Evolutionary conservation across 805 yeast species (phyloP).

Genomic region (Ogataea minuta): DNA sequence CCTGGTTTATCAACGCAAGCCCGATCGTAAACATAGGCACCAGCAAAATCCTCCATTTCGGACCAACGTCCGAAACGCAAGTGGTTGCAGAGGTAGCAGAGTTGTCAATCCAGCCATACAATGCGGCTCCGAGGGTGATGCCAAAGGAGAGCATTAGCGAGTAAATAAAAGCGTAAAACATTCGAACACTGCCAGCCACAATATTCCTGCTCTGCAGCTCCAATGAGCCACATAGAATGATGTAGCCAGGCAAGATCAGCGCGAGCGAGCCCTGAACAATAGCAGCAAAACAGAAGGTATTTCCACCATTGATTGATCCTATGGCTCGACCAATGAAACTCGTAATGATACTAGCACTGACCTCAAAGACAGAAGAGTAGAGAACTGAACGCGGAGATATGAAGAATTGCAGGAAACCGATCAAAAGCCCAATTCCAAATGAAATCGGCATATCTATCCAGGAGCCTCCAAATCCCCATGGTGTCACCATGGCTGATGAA

Average conservation of each 20-base stretch:
- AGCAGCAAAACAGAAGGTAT: conserved; percentile 80
- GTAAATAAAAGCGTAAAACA: conserved; percentile 95
- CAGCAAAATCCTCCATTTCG: conserved; percentile 63
- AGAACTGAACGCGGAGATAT: conserved; percentile 80
- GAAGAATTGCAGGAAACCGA: conserved; percentile 78
- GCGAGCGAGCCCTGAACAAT: conserved; percentile 90
- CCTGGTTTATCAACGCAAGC: conserved; percentile 78
- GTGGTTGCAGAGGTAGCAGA: conserved; percentile 63
- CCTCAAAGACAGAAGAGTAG: conserved; percentile 89
- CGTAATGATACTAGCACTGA: conserved; percentile 83
- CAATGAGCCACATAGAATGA: conserved; percentile 86
- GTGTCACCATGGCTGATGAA: conserved; percentile 76
- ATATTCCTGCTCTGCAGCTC: conserved; percentile 86
- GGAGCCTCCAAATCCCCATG: conserved; percentile 83
- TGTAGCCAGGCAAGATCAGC: conserved; percentile 89
- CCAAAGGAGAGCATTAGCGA: conserved; percentile 92
- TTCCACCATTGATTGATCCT: conserved; percentile 70
- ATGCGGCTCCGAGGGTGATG: conserved; percentile 86
- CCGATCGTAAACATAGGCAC: conserved; percentile 70
- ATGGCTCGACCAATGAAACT: conserved; percentile 85
- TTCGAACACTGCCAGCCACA: conserved; percentile 92
- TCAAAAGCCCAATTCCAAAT: conserved; percentile 74
- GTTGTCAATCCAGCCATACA: conserved; percentile 93
- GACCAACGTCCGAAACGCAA: conserved; percentile 55
- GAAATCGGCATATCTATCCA: conserved; percentile 89